These are phyloP conservation scores for Akanthomyces lecanii DNA, from an alignment of 2,329 filamentous ascomycete genomes.

Conservation along the genomic window DNA sequence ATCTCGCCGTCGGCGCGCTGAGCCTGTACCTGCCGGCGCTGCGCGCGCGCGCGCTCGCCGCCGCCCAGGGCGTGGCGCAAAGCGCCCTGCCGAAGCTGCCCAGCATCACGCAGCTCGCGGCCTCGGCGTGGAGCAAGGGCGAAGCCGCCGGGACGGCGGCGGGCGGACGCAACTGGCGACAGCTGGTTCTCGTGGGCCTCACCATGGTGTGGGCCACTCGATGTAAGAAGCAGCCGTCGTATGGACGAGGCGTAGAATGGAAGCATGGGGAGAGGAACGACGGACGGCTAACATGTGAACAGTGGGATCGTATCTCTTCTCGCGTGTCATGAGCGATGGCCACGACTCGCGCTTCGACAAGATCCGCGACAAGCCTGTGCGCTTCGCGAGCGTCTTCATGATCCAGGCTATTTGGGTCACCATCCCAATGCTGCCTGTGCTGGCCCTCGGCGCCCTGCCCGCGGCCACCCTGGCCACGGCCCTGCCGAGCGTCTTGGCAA, in stretches of 20 bases:
- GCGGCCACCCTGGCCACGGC: slow-evolving; percentile 44
- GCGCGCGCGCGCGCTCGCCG: slow-evolving; percentile 47
- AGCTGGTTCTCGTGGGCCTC: slow-evolving; percentile 37
- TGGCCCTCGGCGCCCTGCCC: slow-evolving; percentile 60
- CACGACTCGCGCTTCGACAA: slow-evolving; percentile 49
- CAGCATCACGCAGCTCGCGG: slow-evolving; percentile 34
- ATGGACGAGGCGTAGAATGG: too few relatives aligned
- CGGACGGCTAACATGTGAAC: neutral
- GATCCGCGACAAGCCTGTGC: slow-evolving; percentile 33
- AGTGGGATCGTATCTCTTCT: slow-evolving; percentile 64
- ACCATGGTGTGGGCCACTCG: slow-evolving; percentile 56
- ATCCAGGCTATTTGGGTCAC: slow-evolving; percentile 66
- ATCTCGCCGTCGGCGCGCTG: slow-evolving; percentile 59
- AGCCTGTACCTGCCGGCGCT: slow-evolving; percentile 58
- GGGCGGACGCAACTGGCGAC: slow-evolving; percentile 52
- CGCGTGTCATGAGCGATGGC: slow-evolving; percentile 55
- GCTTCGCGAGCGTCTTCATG: slow-evolving; percentile 36
- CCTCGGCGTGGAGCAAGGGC: slow-evolving; percentile 27
- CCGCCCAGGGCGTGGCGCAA: slow-evolving; percentile 29
- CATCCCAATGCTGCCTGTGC: slow-evolving; percentile 60
- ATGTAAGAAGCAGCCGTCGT: slow-evolving; percentile 33
- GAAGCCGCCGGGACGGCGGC: neutral
- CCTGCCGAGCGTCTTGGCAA: slow-evolving; percentile 43
- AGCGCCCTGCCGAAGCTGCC: slow-evolving; percentile 38
- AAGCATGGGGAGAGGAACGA: too few relatives aligned